Evolutionary conservation across 2,329 filamentous ascomycete species (phyloP).

Genomic region (Akanthomyces lecanii): DNA sequence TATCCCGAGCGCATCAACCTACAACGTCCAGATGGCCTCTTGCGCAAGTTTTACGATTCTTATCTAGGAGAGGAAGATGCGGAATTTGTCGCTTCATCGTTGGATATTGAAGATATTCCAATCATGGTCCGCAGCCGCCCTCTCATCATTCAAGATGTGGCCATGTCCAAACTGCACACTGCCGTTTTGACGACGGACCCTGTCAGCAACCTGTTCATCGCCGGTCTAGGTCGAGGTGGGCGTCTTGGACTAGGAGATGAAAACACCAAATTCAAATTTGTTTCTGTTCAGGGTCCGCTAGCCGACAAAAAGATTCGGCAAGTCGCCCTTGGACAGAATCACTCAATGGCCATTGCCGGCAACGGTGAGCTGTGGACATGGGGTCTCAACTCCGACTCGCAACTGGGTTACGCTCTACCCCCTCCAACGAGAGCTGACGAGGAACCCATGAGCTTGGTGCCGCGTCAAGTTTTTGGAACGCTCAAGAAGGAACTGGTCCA

Average conservation of each 20-base stretch:
- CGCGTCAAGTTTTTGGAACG: conserved; percentile 85
- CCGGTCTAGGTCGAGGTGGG: conserved; percentile 86
- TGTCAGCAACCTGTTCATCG: conserved; percentile 86
- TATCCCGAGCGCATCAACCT: conserved; percentile 81
- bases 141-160: conserved; percentile 73
- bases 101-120: conserved; percentile 56
- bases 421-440: conserved; percentile 65
- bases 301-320: conserved; percentile 68
- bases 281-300: conserved; percentile 73
- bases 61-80: conserved; percentile 49
- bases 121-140: conserved; percentile 67
- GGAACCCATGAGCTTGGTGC: conserved; percentile 74
- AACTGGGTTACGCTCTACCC: conserved; percentile 80
- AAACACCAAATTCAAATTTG: conserved; percentile 81
- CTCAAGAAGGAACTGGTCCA: conserved; percentile 80
- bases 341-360: conserved; percentile 80
- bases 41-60: conserved; percentile 69
- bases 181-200: conserved; percentile 84
- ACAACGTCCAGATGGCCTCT: conserved; percentile 70
- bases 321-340: conserved; percentile 87
- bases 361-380: conserved; percentile 90
- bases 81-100: conserved; percentile 27
- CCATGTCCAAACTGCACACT: conserved; percentile 87
- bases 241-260: conserved; percentile 87
- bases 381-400: conserved; percentile 82